Evolutionary conservation across 2,329 filamentous ascomycete genomes (phyloP), one percentile per base, ranked within the genome.

Genomic region (Cordyceps pruinosa): DNA sequence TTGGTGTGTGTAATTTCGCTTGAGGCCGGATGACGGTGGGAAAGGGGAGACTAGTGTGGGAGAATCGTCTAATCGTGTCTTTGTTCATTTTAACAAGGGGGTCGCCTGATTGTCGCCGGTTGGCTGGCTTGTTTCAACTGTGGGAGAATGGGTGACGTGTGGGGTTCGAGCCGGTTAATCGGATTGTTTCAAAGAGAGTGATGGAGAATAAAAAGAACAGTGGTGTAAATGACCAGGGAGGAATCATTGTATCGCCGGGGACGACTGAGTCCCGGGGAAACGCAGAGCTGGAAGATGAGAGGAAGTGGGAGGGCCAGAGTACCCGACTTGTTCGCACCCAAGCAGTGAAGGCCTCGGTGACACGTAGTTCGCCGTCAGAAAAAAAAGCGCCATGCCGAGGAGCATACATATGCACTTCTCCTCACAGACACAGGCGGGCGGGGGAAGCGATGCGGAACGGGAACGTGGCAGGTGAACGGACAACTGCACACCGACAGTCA

Each of bases 1-100:
- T 25, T 32, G n/a, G 13, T 8, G 3, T 5, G n/a, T 47, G 44
- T 32, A 56, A 48, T 56, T 56, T 56, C 44, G 44, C 26, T 56
- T 25, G 25, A 55, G 42, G 19, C 30, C 19, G 50, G 50, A 53
- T 21, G 28, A 51, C 25, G 45, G 28, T 2, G 21, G 32, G 32
- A 46, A 44, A 37, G 28, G 51, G 51, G 41, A 35, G 52, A 47
- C 26, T 55, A 46, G 51, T n/a, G 41, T 30, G 51, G 13, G 12
- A 1, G 17, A 30, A 42, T 42, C 32, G 26, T 6, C 17, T 35
- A 30, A 42, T 42, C 32, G 26, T 6, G 10, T 35, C 35, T 44
- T 45, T 54, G 28, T 54, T 46, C 37, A 21, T 41, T 41, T 41
- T 56, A 41, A 41, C 52, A 48, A 56, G 52, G 52, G 44, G 52